Evolutionary conservation across 306 rosid genomes (phyloP).

Genomic region (Castanea sativa): DNA sequence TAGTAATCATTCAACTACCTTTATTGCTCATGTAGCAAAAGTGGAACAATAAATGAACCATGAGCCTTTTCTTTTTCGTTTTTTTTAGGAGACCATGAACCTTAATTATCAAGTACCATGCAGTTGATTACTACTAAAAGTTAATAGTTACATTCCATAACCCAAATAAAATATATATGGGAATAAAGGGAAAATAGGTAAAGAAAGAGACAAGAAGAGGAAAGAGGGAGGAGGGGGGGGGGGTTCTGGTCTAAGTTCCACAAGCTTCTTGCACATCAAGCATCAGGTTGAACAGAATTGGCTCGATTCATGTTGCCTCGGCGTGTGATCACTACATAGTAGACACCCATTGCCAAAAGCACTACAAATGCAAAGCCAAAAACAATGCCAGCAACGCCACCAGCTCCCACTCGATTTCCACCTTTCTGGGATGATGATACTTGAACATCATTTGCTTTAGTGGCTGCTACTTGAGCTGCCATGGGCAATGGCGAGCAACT

Average conservation of each 20-base stretch:
- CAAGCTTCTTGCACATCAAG: conserved; percentile 28
- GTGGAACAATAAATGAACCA: background rate
- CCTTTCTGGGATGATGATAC: conserved; percentile 22
- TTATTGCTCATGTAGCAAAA: background rate
- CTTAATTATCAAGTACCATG: background rate
- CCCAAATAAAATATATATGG: conserved; percentile 11
- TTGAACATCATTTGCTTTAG: conserved; percentile 52
- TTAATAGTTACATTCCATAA: conserved; percentile 20
- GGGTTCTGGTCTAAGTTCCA: background rate
- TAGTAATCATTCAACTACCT: background rate
- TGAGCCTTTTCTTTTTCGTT: background rate
- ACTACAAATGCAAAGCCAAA: conserved; percentile 58
- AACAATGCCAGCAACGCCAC: conserved; percentile 53
- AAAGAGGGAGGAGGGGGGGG: background rate
- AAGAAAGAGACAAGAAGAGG: conserved; percentile 13
- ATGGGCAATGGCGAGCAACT: conserved; percentile 74
- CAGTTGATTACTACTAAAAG: conserved; percentile 11
- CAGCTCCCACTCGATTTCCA: conserved; percentile 38
- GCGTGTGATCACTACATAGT: conserved; percentile 48
- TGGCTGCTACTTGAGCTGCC: conserved; percentile 67
- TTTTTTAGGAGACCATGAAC: background rate
- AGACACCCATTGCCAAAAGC: conserved; percentile 62
- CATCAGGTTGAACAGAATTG: conserved; percentile 41
- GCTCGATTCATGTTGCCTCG: conserved; percentile 49
- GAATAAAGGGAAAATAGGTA: background rate